phyloP scores from a whole-genome alignment of 2,329 filamentous ascomycete genomes.

The Biscogniauxia mediterranea region DNA sequence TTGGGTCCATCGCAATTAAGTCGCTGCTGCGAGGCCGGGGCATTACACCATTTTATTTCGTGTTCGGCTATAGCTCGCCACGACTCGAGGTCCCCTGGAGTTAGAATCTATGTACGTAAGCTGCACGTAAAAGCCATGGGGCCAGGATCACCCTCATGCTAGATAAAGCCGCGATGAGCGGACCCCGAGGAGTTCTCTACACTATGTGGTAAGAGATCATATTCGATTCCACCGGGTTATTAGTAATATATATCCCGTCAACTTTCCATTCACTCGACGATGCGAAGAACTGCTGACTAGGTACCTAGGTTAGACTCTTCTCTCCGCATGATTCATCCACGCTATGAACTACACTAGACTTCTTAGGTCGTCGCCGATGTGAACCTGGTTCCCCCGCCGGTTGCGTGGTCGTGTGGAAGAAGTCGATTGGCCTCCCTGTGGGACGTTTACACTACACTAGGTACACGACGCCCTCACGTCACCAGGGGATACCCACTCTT shows the following conservation, averaged over 20 bases:
- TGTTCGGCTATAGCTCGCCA: background rate
- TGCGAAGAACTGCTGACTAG: too few species aligned
- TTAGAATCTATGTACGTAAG: background rate
- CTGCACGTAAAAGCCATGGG: background rate
- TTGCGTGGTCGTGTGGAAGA: background rate
- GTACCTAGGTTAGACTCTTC: background rate
- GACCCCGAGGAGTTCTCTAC: background rate
- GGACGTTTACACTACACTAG: background rate
- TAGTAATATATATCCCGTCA: background rate
- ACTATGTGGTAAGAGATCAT: background rate
- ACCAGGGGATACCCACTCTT: background rate
- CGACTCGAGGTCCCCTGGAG: background rate
- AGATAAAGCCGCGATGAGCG: background rate
- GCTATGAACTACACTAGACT: background rate
- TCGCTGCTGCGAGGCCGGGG: background rate
- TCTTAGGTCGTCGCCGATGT: background rate
- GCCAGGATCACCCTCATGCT: background rate
- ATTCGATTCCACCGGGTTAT: background rate
- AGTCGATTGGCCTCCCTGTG: background rate
- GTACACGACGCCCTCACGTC: background rate
- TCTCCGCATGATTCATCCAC: background rate
- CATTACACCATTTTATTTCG: background rate
- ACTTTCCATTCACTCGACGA: background rate
- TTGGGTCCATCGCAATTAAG: background rate
- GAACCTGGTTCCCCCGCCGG: background rate